Base-by-base conservation (phyloP, 2,329 filamentous ascomycete genomes). In the Blumeria graminis region DNA sequence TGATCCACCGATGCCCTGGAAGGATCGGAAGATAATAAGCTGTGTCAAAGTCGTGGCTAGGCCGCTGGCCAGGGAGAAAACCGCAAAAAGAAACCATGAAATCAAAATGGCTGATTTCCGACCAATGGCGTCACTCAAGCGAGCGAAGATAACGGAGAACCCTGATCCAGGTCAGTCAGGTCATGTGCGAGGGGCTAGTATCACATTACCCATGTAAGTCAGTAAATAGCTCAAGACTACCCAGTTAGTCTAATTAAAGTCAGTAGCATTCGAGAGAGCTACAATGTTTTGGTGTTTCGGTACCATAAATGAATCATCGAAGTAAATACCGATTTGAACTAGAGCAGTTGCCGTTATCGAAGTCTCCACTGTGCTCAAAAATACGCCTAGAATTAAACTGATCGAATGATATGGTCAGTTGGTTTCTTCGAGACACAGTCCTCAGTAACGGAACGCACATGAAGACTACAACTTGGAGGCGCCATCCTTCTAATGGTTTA, bases 281-380 rank as follows among this genome's bases (percentile, higher is more conserved):
- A 34, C 10, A 43, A 10, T 10, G 14, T 3, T 1, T 55, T 38
- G 7, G 11, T 11, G 18, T 14, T 32, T 18, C 14, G 18, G 13
- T 16, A 55, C 53, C 22, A 39, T 55, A 45, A 45, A 55, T 0
- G 53, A 55, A 45, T 55, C 53, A n/a, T 55, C 38, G 32, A 55
- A 55, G 34, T 55, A 55, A 28, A 45, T 34, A 45, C 53, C 53
- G 51, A 80, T 80, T n/a, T 69, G 69, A 61, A 74, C 74, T 9
- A 81, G 65, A 48, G 74, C 74, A 11, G 77, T 80, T 1, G 77
- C 76, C 0, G 81, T 74, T 39, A 81, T 79, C 3, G 76, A 76
- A 1, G 74, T 72, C 63, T 80, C 77, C n/a, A 79, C 64, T 61
- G 78, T 72, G 33, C 77, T 74, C 52, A 81, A 70, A 56, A 78